Evolutionary conservation across 495 filamentous ascomycete genomes (phyloP), one percentile per base, ranked within the genome.

Genomic region (Thermochaetoides thermophila): DNA sequence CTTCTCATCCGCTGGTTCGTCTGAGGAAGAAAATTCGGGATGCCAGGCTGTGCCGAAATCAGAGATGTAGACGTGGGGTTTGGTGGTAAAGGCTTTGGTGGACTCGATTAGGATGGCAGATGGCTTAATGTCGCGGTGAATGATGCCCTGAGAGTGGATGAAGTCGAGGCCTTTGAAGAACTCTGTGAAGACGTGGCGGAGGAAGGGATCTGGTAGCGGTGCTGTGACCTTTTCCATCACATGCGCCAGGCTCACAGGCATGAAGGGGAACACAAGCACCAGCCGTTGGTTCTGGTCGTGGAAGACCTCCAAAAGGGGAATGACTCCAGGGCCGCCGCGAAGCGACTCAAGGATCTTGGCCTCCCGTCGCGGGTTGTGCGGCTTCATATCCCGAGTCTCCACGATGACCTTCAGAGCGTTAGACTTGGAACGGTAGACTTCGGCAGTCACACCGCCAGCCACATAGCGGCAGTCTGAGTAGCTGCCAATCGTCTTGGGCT

Each of bases 41-140:
- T 76, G 71, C 80, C 81, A 95, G 6, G 87, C 72, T 23, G 87
- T 87, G 14, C 89, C 89, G 59, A 97, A 96, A 56, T 97, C 89
- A 11, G 79, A 73, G 13, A 97, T 61, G 31, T 74, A 77, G 3
- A 81, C 80, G 1, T 79, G 75, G 2, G 63, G 27, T 16, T 13
- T 7, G 15, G 20, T 18, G 1, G 31, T 14, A 16, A 16, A 16
- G 3, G 14, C 3, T 15, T 18, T 30, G 28, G 9, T 15, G 28
- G 2, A 71, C 24, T 68, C 53, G 39, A 96, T 66, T 23, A 96
- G 61, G 31, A 97, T 70, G 42, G 93, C 91, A 2, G 83, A 78
- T 5, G 89, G 86, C 50, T 97, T 97, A 48, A 97, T 64, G 48
- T 97, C 89, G 18, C 89, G 75, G 53, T 97, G 89, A 42, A 96